A percentile compares a stretch with the other conserved stretches of the same genome.
Evolutionary conservation across 257 asterid genomes (phyloP).

Genomic region (Jasminum sambac): DNA sequence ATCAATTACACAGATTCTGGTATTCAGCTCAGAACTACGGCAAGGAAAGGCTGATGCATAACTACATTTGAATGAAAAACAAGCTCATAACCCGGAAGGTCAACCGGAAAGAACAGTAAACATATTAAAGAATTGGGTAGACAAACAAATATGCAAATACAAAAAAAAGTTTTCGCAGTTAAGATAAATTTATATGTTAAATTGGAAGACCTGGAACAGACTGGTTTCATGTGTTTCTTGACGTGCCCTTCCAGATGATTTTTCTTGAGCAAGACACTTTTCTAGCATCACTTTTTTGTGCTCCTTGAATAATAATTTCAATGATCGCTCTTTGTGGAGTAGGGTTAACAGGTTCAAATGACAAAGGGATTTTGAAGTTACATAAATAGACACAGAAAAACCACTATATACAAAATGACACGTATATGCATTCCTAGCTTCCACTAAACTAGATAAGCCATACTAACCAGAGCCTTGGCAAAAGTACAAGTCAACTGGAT

Average conservation of each 20-base stretch:
- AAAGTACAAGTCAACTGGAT: not conserved
- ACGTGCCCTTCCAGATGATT: not conserved
- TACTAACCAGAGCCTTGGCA: not conserved
- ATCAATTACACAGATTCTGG: not conserved
- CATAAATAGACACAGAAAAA: not conserved
- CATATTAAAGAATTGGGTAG: not conserved
- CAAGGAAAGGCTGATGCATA: not conserved
- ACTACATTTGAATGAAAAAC: not conserved
- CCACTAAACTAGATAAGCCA: not conserved
- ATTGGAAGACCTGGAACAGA: not conserved
- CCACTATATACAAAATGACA: not conserved
- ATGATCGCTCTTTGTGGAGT: not conserved
- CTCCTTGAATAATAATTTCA: not conserved
- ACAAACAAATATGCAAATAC: not conserved
- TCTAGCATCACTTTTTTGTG: not conserved
- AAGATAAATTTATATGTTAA: not conserved
- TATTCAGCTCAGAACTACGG: not conserved
- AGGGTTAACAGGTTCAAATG: not conserved
- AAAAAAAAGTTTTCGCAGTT: not conserved
- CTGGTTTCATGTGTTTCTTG: not conserved
- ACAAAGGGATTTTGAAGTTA: constrained; percentile 3
- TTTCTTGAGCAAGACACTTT: not conserved
- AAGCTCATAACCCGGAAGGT: not conserved
- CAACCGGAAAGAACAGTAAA: not conserved
- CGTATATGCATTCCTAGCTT: not conserved